Evolutionary conservation across 306 rosid species (phyloP).

Genomic region (Boehmeria nivea): DNA sequence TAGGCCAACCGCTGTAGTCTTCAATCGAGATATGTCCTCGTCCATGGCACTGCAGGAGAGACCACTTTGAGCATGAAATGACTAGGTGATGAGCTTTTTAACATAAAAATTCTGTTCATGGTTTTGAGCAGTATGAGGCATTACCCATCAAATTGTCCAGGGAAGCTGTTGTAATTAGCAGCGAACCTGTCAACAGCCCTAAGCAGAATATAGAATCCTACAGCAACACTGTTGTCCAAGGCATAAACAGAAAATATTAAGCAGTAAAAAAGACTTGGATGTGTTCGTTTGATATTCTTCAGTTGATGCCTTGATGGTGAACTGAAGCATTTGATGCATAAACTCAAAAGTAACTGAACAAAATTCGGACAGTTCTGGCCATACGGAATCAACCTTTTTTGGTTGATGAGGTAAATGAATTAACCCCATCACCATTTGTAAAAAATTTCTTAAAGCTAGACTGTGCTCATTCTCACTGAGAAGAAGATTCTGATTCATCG

Average conservation of each 20-base stretch:
- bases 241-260: slow-evolving; percentile 21
- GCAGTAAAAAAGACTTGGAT: slow-evolving; percentile 13
- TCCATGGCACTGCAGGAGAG: slow-evolving; percentile 65
- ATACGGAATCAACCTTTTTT: too few species aligned
- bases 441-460: too few species aligned
- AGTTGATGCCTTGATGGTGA: too few species aligned
- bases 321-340: too few species aligned
- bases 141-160: slow-evolving; percentile 89
- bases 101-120: neutral
- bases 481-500: too few species aligned
- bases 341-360: neutral
- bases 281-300: too few species aligned
- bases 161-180: slow-evolving; percentile 87
- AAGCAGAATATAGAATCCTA: slow-evolving; percentile 81
- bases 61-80: slow-evolving; percentile 20
- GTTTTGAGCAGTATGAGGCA: slow-evolving; percentile 6
- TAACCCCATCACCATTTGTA: too few species aligned
- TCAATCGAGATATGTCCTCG: slow-evolving; percentile 85
- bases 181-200: slow-evolving; percentile 96
- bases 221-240: slow-evolving; percentile 67
- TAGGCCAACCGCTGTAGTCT: slow-evolving; percentile 73
- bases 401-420: too few species aligned
- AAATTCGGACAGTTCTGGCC: too few species aligned
- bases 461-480: too few species aligned
- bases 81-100: neutral